Evolutionary conservation across 2,329 filamentous ascomycete species (phyloP).

Genomic region (Tolypocladium cylindrosporum): DNA sequence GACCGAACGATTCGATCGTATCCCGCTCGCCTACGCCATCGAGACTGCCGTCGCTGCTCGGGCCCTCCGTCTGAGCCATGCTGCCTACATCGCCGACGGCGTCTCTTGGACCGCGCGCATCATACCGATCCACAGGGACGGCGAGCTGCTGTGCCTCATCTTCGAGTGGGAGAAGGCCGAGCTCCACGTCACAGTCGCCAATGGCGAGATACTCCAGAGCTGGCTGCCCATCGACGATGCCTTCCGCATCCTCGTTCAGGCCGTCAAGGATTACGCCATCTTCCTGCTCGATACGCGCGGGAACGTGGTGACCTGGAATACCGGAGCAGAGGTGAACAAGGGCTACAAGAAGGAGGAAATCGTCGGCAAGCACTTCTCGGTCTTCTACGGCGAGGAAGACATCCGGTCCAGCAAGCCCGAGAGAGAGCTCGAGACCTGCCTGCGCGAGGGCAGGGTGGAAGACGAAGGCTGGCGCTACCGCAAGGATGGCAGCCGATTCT

Average conservation of each 20-base stretch:
- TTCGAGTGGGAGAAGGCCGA: constrained; percentile 20
- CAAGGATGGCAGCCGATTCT: constrained; percentile 48
- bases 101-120: constrained; percentile 20
- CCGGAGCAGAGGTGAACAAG: constrained; percentile 44
- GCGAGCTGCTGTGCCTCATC: constrained; percentile 18
- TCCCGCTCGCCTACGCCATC: constrained; percentile 15
- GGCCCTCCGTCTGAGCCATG: constrained; percentile 12
- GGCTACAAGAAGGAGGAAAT: constrained; percentile 45
- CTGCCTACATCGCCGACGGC: constrained; percentile 5
- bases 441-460: constrained; percentile 45
- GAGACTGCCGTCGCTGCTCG: constrained; percentile 17
- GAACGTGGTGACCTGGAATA: constrained; percentile 48
- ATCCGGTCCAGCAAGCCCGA: constrained; percentile 36
- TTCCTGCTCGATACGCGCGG: constrained; percentile 49
- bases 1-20: constrained; percentile 14
- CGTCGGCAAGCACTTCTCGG: constrained; percentile 46
- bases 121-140: constrained; percentile 18
- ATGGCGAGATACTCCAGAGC: constrained; percentile 12
- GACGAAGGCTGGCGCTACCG: constrained; percentile 51
- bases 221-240: constrained; percentile 36
- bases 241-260: constrained; percentile 52
- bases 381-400: constrained; percentile 45
- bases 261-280: constrained; percentile 52
- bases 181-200: neutral
- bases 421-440: constrained; percentile 38